Conservation (phyloP, 1,284 basidiomycete species). For the Polyporus tsugae region DNA sequence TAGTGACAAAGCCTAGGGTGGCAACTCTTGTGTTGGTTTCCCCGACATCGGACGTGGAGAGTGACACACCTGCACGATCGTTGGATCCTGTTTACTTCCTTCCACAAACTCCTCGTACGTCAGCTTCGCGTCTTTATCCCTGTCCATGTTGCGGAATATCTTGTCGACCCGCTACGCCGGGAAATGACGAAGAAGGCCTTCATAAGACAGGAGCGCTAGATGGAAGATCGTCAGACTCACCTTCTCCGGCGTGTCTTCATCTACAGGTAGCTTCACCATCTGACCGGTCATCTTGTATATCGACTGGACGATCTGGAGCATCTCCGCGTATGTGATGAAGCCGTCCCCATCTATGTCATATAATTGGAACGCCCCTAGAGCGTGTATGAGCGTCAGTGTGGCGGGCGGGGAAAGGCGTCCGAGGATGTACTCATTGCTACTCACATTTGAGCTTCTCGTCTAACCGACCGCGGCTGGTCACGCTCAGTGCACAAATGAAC, state of each 20-base stretch:
- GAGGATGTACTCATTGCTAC: constrained; percentile 50
- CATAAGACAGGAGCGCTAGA: not conserved
- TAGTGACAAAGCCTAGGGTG: constrained; percentile 71
- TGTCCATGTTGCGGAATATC: constrained; percentile 94
- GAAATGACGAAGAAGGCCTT: not conserved
- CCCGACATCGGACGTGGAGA: constrained; percentile 9
- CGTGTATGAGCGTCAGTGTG: constrained; percentile 18
- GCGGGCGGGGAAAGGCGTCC: constrained; percentile 1
- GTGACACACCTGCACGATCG: constrained; percentile 88
- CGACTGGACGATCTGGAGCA: constrained; percentile 95
- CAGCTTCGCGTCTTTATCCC: constrained; percentile 88
- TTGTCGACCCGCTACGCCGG: constrained; percentile 88
- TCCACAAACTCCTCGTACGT: constrained; percentile 97
- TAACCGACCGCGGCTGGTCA: constrained; percentile 92
- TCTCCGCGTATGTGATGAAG: constrained; percentile 97
- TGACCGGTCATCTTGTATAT: constrained; percentile 99
- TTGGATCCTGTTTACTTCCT: constrained; percentile 97
- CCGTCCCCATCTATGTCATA: constrained; percentile 99
- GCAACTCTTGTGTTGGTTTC: constrained; percentile 6
- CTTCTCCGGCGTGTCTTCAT: constrained; percentile 99
- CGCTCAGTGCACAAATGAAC: constrained; percentile 97
- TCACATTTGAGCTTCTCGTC: constrained; percentile 99
- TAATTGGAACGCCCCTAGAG: constrained; percentile 96
- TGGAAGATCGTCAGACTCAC: constrained; percentile 47
- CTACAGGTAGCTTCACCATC: constrained; percentile 97